Evolutionary conservation across 257 asterid species (phyloP).

Genomic region (Craterostigma plantagineum): DNA sequence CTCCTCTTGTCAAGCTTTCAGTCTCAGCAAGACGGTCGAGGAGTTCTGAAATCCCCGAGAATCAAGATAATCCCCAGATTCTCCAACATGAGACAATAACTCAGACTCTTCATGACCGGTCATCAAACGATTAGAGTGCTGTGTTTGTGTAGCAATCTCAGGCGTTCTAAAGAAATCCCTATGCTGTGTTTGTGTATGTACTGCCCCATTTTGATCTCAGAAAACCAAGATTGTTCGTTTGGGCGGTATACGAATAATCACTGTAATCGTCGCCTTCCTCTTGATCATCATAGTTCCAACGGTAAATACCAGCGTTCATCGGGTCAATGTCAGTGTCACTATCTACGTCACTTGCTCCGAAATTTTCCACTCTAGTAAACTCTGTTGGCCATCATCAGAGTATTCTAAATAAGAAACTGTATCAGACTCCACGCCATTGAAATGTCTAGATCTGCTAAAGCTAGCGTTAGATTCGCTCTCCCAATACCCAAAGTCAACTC

Average conservation of each 20-base stretch:
- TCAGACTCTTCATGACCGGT: no score
- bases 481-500: conserved; percentile 50
- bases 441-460: conserved; percentile 37
- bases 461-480: conserved; percentile 64
- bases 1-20: conserved; percentile 49
- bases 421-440: no score
- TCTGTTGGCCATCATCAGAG: conserved; percentile 43
- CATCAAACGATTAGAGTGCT: conserved; percentile 9
- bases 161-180: conserved; percentile 11
- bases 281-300: conserved; percentile 45
- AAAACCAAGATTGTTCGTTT: no score
- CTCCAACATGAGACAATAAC: conserved; percentile 20
- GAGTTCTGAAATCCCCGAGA: conserved; percentile 34
- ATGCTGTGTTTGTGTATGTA: no score
- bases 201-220: no score
- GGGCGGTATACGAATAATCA: conserved; percentile 24
- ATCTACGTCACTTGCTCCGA: conserved; percentile 41
- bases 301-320: conserved; percentile 68
- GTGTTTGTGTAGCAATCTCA: conserved; percentile 14
- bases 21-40: conserved; percentile 46
- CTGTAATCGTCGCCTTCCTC: conserved; percentile 28
- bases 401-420: conserved; percentile 51
- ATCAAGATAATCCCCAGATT: conserved; percentile 29
- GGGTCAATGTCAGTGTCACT: conserved; percentile 84
- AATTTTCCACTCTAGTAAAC: conserved; percentile 28